Percentiles rank a stretch among this genome's conserved stretches.
Conservation (phyloP, 164 flowering plant species). For the Euptelea pleiosperma region DNA sequence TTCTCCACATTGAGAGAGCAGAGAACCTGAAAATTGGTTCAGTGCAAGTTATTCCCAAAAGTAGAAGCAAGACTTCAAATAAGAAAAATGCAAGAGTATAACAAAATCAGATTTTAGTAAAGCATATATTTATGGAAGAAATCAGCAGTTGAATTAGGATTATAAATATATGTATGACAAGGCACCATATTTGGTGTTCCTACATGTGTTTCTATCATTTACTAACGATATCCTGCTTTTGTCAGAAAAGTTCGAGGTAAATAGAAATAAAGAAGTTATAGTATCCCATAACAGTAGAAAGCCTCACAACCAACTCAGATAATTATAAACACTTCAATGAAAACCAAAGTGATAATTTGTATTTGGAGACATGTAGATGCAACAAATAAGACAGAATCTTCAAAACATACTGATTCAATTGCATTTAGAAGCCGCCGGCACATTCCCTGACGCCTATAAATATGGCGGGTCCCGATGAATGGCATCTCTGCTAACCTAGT, state of each 20-base stretch:
- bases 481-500: constrained; percentile 96
- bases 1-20: constrained; percentile 68
- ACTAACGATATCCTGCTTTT: too few species aligned
- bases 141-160: background rate
- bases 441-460: constrained; percentile 98
- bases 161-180: too few species aligned
- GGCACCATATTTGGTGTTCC: too few species aligned
- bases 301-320: background rate
- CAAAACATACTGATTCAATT: constrained; percentile 59
- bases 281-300: background rate
- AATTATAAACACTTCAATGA: background rate
- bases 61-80: background rate
- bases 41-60: background rate
- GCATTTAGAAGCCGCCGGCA: constrained; percentile 81
- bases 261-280: background rate
- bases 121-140: background rate
- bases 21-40: constrained; percentile 48
- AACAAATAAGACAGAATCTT: background rate
- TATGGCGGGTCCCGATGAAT: constrained; percentile 89
- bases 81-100: background rate
- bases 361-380: background rate
- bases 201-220: too few species aligned
- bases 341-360: background rate
- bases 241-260: too few species aligned
- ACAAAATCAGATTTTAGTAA: background rate